phyloP scores from a whole-genome alignment of 116 monocot species.

The Zostera marina region DNA sequence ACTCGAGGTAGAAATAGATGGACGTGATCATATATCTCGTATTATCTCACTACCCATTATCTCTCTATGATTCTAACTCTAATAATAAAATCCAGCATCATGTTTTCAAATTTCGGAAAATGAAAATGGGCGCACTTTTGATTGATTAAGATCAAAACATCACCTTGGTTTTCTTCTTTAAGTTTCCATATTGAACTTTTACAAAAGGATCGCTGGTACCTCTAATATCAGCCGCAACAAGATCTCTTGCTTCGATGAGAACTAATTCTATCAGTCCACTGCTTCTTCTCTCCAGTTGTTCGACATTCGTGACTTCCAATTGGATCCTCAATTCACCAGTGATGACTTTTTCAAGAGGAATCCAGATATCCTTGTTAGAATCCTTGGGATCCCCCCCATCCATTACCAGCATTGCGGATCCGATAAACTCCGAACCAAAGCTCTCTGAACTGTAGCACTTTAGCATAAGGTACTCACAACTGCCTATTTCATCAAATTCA shows the following conservation, averaged over 20 bases:
- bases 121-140: no score
- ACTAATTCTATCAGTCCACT: slow-evolving; percentile 18
- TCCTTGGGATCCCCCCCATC: slow-evolving; percentile 76
- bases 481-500: slow-evolving; percentile 80
- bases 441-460: slow-evolving; percentile 65
- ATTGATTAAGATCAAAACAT: background rate
- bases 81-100: no score
- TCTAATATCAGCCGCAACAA: background rate
- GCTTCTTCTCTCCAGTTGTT: slow-evolving; percentile 24
- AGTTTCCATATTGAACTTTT: slow-evolving; percentile 82
- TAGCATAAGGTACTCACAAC: slow-evolving; percentile 73
- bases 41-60: no score
- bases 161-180: slow-evolving; percentile 91
- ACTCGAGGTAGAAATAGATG: background rate
- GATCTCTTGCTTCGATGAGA: slow-evolving; percentile 3
- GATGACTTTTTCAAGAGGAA: slow-evolving; percentile 80
- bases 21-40: no score
- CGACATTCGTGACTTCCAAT: slow-evolving; percentile 43
- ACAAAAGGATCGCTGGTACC: slow-evolving; percentile 43
- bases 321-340: slow-evolving; percentile 77
- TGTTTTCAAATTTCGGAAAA: no score
- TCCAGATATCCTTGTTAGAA: slow-evolving; percentile 52
- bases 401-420: slow-evolving; percentile 54
- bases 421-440: slow-evolving; percentile 78
- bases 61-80: no score